phyloP scores from a whole-genome alignment of 169 alveolate species.

The Perkinsus marinus region DNA sequence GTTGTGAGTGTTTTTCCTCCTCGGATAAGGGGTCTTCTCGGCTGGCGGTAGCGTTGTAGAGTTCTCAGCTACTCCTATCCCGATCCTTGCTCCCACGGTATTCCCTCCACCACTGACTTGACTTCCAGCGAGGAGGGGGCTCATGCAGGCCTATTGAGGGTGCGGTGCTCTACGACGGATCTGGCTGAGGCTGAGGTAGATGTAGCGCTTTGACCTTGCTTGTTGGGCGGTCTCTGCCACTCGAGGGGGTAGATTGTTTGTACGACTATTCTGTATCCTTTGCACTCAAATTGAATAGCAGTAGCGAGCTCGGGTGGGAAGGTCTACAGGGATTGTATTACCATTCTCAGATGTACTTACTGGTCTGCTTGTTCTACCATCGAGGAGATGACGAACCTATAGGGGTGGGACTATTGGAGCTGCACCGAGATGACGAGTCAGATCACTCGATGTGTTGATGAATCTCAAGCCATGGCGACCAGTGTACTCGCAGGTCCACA shows the following conservation, averaged over 20 bases:
- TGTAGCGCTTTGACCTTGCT: too few relatives aligned
- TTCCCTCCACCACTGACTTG: too few relatives aligned
- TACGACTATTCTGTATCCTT: too few relatives aligned
- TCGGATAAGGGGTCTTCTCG: too few relatives aligned
- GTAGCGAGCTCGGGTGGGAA: neutral
- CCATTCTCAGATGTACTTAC: neutral
- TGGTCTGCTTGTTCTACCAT: neutral
- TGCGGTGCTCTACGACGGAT: neutral
- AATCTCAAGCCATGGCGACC: too few relatives aligned
- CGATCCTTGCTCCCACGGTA: too few relatives aligned
- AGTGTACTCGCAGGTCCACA: neutral
- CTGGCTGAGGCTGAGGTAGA: neutral
- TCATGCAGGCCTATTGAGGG: neutral
- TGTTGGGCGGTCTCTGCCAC: too few relatives aligned
- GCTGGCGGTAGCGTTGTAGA: too few relatives aligned
- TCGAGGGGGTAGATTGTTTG: too few relatives aligned
- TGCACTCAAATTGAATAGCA: too few relatives aligned
- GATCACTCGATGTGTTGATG: neutral
- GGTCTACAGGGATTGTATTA: neutral
- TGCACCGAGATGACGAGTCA: neutral
- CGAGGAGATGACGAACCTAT: neutral
- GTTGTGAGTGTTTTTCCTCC: neutral
- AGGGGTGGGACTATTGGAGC: neutral
- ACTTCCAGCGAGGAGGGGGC: too few relatives aligned
- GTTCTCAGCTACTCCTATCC: too few relatives aligned